Evolutionary conservation across 2,329 filamentous ascomycete genomes (phyloP).

Genomic region (Beauveria rudraprayagi): DNA sequence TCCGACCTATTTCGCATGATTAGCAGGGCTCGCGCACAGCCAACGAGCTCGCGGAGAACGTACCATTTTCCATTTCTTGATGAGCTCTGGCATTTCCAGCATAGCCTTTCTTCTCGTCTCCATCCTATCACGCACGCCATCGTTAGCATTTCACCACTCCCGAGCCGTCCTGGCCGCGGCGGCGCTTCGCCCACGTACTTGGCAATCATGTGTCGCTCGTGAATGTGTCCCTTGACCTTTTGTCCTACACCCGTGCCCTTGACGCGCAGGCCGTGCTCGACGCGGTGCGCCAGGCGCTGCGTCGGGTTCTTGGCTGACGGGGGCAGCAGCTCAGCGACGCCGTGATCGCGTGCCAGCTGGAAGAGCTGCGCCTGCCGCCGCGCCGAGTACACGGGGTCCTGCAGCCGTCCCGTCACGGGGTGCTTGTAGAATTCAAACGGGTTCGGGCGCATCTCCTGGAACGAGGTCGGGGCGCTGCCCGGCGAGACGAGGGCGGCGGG

Average conservation of each 20-base stretch:
- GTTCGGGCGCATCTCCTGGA: conserved; percentile 55
- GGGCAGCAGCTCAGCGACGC: conserved; percentile 74
- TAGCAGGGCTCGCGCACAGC: conserved; percentile 20
- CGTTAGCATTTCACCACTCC: conserved; percentile 22
- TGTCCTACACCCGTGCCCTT: conserved; percentile 91
- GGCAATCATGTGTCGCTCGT: conserved; percentile 78
- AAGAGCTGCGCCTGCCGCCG: conserved; percentile 85
- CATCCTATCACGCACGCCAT: conserved; percentile 44
- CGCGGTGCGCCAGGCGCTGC: conserved; percentile 59
- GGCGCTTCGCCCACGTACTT: conserved; percentile 41
- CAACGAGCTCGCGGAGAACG: conserved; percentile 23
- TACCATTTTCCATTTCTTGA: conserved; percentile 90
- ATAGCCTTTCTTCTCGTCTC: conserved; percentile 87
- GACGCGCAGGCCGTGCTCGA: conserved; percentile 73
- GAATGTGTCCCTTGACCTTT: conserved; percentile 88
- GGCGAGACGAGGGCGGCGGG: conserved; percentile 53
- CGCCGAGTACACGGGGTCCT: conserved; percentile 73
- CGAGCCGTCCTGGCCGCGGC: no score
- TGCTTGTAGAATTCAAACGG: conserved; percentile 79
- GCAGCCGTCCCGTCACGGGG: conserved; percentile 71
- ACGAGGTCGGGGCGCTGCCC: conserved; percentile 37
- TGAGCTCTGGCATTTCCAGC: conserved; percentile 87
- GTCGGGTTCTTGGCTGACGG: conserved; percentile 68
- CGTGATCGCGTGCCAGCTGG: conserved; percentile 71
- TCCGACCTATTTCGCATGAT: conserved; percentile 37